A percentile compares a stretch with the other conserved stretches of the same genome.
These are phyloP conservation scores for Narthecium ossifragum DNA, from an alignment of 106 monocot genomes.

Conservation along the genomic window DNA sequence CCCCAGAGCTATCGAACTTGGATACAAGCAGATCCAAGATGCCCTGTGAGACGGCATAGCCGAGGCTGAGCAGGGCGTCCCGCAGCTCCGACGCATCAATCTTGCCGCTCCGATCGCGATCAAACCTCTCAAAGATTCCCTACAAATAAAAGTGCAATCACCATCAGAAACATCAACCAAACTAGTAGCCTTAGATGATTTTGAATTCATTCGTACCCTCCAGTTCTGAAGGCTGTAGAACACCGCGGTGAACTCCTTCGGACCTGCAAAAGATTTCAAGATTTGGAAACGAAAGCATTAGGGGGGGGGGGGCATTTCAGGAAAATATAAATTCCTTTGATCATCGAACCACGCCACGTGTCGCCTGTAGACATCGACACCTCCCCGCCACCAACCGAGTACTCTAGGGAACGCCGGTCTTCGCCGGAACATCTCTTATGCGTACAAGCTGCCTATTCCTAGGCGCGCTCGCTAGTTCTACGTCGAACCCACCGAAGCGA, in stretches of 20 bases:
- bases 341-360: no score
- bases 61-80: slow-evolving; percentile 84
- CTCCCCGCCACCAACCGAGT: no score
- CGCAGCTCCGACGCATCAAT: slow-evolving; percentile 72
- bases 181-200: background rate
- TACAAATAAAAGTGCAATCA: slow-evolving; percentile 11
- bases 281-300: no score
- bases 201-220: slow-evolving; percentile 45
- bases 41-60: slow-evolving; percentile 68
- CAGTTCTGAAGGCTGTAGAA: slow-evolving; percentile 98
- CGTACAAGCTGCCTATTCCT: no score
- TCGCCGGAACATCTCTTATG: no score
- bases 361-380: no score
- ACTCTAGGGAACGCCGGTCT: no score
- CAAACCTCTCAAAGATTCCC: slow-evolving; percentile 86
- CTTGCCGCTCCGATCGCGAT: slow-evolving; percentile 90
- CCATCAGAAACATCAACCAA: background rate
- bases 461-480: no score
- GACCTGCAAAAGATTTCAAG: slow-evolving; percentile 57
- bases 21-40: slow-evolving; percentile 83
- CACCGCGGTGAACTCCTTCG: slow-evolving; percentile 88
- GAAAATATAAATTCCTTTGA: no score
- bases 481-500: no score
- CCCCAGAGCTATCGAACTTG: slow-evolving; percentile 84
- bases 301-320: no score